Percentiles rank a stretch among this genome's conserved stretches.
phyloP scores from a whole-genome alignment of 2,329 filamentous ascomycete species.

The Arachnomyces sp. region DNA sequence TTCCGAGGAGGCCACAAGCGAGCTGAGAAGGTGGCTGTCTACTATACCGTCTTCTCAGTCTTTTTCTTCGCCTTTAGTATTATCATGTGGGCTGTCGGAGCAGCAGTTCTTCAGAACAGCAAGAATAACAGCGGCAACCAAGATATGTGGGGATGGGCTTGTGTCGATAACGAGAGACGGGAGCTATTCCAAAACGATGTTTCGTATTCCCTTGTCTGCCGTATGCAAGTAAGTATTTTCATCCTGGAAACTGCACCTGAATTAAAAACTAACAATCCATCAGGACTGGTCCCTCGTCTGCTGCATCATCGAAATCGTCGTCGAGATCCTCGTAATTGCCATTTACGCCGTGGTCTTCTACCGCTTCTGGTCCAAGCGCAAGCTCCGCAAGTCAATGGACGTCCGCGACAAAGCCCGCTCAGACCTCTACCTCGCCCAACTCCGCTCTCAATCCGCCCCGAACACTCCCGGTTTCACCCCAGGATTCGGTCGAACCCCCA shows the following conservation, averaged over 20 bases:
- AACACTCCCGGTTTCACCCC: slow-evolving; percentile 85
- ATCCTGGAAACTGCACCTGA: slow-evolving; percentile 10
- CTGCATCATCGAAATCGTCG: slow-evolving; percentile 91
- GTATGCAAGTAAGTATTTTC: slow-evolving; percentile 59
- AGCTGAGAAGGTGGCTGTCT: slow-evolving; percentile 87
- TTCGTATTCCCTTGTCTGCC: slow-evolving; percentile 83
- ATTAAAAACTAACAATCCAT: slow-evolving; percentile 19
- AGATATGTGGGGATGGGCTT: slow-evolving; percentile 98
- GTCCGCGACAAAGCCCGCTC: slow-evolving; percentile 87
- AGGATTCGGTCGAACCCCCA: slow-evolving; percentile 38
- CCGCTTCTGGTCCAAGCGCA: slow-evolving; percentile 93
- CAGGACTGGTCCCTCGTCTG: slow-evolving; percentile 95
- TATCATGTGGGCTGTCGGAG: slow-evolving; percentile 83
- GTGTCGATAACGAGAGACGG: slow-evolving; percentile 75
- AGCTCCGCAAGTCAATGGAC: slow-evolving; percentile 94
- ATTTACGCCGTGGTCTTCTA: slow-evolving; percentile 96
- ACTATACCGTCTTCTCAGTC: slow-evolving; percentile 91
- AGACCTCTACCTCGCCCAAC: slow-evolving; percentile 85
- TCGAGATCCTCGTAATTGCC: slow-evolving; percentile 82
- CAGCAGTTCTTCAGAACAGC: slow-evolving; percentile 72
- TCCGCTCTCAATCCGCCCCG: slow-evolving; percentile 78
- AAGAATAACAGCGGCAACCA: slow-evolving; percentile 66
- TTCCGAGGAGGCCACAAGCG: slow-evolving; percentile 78
- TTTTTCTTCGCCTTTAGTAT: slow-evolving; percentile 91
- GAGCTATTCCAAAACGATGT: slow-evolving; percentile 73